Evolutionary conservation across 805 yeast species (phyloP).

Genomic region (Hanseniaspora hatyaiensis): DNA sequence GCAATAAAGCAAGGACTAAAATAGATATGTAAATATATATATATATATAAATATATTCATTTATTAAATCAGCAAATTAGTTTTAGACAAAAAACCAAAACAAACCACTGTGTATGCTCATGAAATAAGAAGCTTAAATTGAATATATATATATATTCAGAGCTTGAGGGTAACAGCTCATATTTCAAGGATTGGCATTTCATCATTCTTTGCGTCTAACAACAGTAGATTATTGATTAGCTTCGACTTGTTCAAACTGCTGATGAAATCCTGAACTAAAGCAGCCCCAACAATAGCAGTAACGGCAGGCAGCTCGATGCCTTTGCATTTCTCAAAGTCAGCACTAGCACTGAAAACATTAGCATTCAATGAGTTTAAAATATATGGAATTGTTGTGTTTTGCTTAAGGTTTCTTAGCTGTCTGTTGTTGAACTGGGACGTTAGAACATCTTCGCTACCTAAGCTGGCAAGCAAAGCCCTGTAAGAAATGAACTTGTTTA

Average conservation of each 20-base stretch:
- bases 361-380: conserved; percentile 23
- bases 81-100: background rate
- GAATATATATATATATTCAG: too few relatives aligned
- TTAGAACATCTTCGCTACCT: conserved; percentile 36
- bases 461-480: conserved; percentile 32
- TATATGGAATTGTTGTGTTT: conserved; percentile 37
- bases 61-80: too few relatives aligned
- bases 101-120: too few relatives aligned
- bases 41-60: background rate
- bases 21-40: background rate
- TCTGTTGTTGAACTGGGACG: conserved; percentile 8
- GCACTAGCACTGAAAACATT: conserved; percentile 30
- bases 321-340: conserved; percentile 37
- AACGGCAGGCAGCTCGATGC: conserved; percentile 65
- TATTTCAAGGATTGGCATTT: conserved; percentile 61
- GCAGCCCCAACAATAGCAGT: conserved; percentile 85
- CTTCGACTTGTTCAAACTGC: conserved; percentile 62
- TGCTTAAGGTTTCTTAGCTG: conserved; percentile 32
- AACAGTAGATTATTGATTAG: conserved; percentile 70
- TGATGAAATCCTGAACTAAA: conserved; percentile 80
- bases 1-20: conserved; percentile 19
- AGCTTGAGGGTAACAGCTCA: too few relatives aligned
- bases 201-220: conserved; percentile 57
- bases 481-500: conserved; percentile 25
- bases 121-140: too few relatives aligned